Evolutionary conservation across 257 asterid species (phyloP).

Genomic region (Striga asiatica): DNA sequence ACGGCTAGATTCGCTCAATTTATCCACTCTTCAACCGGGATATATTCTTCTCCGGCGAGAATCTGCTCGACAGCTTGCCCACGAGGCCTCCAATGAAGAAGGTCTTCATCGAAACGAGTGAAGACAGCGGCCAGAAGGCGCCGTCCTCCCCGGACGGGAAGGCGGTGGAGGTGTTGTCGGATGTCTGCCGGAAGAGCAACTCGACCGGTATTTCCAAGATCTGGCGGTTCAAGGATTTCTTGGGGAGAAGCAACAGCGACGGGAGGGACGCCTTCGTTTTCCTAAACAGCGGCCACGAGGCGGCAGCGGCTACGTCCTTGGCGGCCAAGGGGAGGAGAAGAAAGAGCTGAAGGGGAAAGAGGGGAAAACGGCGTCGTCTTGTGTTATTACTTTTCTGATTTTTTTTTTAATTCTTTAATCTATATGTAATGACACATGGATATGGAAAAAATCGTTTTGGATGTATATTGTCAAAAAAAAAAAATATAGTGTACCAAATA

Average conservation of each 20-base stretch:
- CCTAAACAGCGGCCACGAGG: slow-evolving; percentile 32
- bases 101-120: slow-evolving; percentile 34
- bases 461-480: too few relatives aligned
- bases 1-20: slow-evolving; percentile 76
- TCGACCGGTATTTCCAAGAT: slow-evolving; percentile 58
- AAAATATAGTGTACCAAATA: too few relatives aligned
- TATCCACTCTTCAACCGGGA: slow-evolving; percentile 57
- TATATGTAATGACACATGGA: too few relatives aligned
- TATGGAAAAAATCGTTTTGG: too few relatives aligned
- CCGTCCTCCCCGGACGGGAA: slow-evolving; percentile 21
- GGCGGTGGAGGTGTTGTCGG: slow-evolving; percentile 43
- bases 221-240: slow-evolving; percentile 48
- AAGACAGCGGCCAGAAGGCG: slow-evolving; percentile 13
- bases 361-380: slow-evolving; percentile 27
- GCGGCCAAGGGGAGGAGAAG: slow-evolving; percentile 11
- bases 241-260: slow-evolving; percentile 75
- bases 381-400: too few relatives aligned
- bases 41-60: slow-evolving; percentile 27
- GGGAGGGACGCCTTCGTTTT: slow-evolving; percentile 87
- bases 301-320: slow-evolving; percentile 10
- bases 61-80: slow-evolving; percentile 24
- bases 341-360: slow-evolving; percentile 34
- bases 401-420: too few relatives aligned
- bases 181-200: slow-evolving; percentile 51
- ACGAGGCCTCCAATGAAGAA: slow-evolving; percentile 40